Evolutionary conservation across 2,329 filamentous ascomycete genomes (phyloP), one percentile per base, ranked within the genome.

Genomic region (Fusarium solani-melongenae): DNA sequence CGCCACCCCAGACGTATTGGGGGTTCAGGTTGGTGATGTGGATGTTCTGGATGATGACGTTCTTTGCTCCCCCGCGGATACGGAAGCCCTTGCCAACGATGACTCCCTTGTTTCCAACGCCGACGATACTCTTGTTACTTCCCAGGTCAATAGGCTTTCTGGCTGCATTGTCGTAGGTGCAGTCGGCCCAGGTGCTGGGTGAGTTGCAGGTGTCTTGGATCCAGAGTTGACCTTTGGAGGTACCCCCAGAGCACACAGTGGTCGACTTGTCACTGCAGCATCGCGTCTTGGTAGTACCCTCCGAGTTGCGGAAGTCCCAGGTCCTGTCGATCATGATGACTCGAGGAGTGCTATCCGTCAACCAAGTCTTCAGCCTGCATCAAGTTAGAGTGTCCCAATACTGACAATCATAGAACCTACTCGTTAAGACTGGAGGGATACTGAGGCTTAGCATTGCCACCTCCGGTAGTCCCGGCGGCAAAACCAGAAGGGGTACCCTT

Each of bases 11-110:
- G 71, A 90, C 86, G 77, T 89, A 89, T 77, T 88, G 74, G 4
- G 87, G 84, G 82, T 90, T 89, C 64, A 90, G 79, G 60, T 87
- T 82, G 53, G 86, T 88, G 74, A 89, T 84, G 57, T 85, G 83
- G 61, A 89, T 82, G 79, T 88, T 89, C 83, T 89, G 89, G 77
- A 91, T 87, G 76, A 91, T 91, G 77, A 92, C 81, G 79, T 91
- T 90, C 67, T 73, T 80, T 74, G 78, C 84, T 17, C 83, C 83
- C 59, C 82, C 82, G 51, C 82, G 82, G n/a, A 88, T 82, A 14
- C 86, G 84, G 29, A 89, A 79, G 64, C 88, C 88, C 81, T 89
- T 89, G 75, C 88, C 88, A 75, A 85, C 86, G 76, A 90, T 89
- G n/a, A 89, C 79, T 77, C 87, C 88, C 67, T 82, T 82, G 73